Evolutionary conservation across 148 eudicot genomes (phyloP).

Genomic region (Chenopodium formosanum): DNA sequence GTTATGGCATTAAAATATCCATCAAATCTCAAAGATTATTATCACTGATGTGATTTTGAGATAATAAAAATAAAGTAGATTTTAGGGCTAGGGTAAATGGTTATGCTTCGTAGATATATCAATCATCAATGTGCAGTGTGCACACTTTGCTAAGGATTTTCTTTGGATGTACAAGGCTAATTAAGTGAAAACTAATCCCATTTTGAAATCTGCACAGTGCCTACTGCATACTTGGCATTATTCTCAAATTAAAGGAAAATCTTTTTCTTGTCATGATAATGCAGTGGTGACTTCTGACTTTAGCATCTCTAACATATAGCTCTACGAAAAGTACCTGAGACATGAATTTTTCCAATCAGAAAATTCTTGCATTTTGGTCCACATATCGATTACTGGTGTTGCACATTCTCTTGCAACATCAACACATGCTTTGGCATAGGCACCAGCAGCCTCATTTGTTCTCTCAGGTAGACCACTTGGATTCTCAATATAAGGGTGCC

Average conservation of each 20-base stretch:
- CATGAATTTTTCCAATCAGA: slow-evolving; percentile 56
- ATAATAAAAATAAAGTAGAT: neutral
- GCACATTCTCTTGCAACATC: slow-evolving; percentile 57
- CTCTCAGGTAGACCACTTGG: slow-evolving; percentile 66
- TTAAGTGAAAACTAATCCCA: neutral
- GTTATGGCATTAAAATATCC: too few relatives aligned
- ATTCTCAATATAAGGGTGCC: slow-evolving; percentile 56
- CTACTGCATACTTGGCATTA: neutral
- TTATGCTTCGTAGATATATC: too few relatives aligned
- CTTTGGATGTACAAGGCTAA: neutral
- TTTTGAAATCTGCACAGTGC: neutral
- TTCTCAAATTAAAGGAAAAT: neutral
- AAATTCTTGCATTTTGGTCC: slow-evolving; percentile 77
- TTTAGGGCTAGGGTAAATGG: too few relatives aligned
- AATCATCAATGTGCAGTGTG: too few relatives aligned
- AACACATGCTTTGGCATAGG: slow-evolving; percentile 70
- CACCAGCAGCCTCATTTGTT: slow-evolving; percentile 73
- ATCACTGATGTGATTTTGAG: neutral
- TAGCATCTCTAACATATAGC: neutral
- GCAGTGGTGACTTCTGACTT: neutral
- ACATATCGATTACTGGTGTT: slow-evolving; percentile 53
- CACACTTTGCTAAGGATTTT: too few relatives aligned
- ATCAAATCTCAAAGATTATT: neutral
- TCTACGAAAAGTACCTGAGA: slow-evolving; percentile 44
- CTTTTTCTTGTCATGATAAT: neutral